Conservation (phyloP, 192 early-diverging fungal species). For the Coemansia sp. region DNA sequence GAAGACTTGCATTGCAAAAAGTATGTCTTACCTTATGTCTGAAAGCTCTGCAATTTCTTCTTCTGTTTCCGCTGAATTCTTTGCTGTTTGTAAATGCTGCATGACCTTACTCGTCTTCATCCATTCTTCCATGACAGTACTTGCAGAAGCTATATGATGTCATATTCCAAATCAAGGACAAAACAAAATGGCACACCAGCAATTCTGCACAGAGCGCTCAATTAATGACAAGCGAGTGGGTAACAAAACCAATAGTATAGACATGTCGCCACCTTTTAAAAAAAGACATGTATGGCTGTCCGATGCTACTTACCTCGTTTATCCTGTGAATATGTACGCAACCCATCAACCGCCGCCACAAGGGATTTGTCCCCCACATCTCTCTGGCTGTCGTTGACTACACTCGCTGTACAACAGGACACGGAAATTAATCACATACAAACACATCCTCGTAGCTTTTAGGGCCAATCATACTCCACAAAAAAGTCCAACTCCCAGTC, state of each 20-base stretch:
- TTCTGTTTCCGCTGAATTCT: conserved; percentile 21
- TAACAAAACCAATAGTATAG: not conserved
- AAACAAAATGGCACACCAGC: not conserved
- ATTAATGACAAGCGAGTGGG: not conserved
- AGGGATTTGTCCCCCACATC: not conserved
- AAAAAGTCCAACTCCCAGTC: too few relatives aligned
- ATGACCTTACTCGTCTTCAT: conserved; percentile 8
- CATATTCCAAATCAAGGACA: not conserved
- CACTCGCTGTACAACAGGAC: not conserved
- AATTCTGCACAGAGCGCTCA: not conserved
- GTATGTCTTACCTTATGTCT: conserved; percentile 28
- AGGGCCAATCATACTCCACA: not conserved
- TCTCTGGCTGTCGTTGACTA: not conserved
- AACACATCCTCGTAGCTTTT: not conserved
- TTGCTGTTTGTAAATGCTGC: conserved; percentile 7
- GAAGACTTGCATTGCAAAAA: not conserved
- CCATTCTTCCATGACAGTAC: conserved; percentile 22
- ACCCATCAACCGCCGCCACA: not conserved
- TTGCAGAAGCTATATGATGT: conserved; percentile 17
- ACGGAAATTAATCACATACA: too few relatives aligned
- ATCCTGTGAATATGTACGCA: conserved; percentile 5
- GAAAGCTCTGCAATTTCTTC: conserved; percentile 25
- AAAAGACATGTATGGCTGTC: not conserved
- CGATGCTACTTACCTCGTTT: conserved; percentile 8
- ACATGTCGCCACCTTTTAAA: not conserved